These are phyloP conservation scores for Sporothrix curviconia DNA, from an alignment of 2,329 filamentous ascomycete species.

Conservation along the genomic window DNA sequence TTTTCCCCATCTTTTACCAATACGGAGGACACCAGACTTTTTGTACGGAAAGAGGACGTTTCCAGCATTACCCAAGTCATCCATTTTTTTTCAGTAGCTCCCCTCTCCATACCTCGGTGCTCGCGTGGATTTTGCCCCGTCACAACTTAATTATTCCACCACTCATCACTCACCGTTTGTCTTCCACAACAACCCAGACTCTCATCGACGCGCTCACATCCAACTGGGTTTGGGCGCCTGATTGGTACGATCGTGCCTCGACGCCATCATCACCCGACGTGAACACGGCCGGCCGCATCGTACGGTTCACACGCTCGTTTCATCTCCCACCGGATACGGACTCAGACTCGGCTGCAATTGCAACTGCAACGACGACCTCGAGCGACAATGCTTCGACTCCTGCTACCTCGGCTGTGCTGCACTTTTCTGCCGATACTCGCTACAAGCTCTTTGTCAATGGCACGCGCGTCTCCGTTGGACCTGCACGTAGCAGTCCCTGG, in stretches of 20 bases:
- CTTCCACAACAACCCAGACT: slow-evolving; percentile 17
- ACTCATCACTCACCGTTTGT: not conserved
- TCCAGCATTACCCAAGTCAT: too few relatives aligned
- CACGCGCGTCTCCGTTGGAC: slow-evolving; percentile 30
- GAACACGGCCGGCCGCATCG: slow-evolving; percentile 28
- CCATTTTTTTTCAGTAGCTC: not conserved
- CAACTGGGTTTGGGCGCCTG: slow-evolving; percentile 33
- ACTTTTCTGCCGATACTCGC: slow-evolving; percentile 34
- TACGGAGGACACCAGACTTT: too few relatives aligned
- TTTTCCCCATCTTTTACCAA: too few relatives aligned
- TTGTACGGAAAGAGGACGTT: too few relatives aligned
- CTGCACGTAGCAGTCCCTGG: slow-evolving; percentile 28
- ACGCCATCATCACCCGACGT: slow-evolving; percentile 12
- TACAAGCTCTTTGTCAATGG: slow-evolving; percentile 38
- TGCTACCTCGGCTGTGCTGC: slow-evolving; percentile 15
- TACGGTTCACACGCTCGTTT: slow-evolving; percentile 26
- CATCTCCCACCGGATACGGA: slow-evolving; percentile 16
- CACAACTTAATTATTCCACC: not conserved
- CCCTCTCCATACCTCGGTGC: not conserved
- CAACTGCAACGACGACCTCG: not conserved
- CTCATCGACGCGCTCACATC: slow-evolving; percentile 30
- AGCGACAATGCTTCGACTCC: not conserved
- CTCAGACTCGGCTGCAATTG: slow-evolving; percentile 14
- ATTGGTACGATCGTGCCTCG: slow-evolving; percentile 31
- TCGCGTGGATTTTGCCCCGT: not conserved